Conservation (phyloP, 1,284 basidiomycete species). For the Waitea zeae region DNA sequence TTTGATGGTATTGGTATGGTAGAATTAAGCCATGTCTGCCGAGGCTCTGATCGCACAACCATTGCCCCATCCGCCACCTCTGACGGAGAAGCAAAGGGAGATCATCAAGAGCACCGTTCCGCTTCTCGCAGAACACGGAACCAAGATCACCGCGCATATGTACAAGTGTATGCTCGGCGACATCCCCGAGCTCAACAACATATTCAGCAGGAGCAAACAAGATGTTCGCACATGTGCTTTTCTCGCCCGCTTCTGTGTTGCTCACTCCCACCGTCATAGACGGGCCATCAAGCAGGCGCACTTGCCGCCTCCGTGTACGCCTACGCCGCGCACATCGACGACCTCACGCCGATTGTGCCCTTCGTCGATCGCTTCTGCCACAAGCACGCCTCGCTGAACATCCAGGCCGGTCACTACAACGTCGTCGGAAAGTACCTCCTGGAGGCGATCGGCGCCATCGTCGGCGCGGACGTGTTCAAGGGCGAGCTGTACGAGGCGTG, state of each 20-base stretch:
- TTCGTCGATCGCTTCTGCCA: slow-evolving; percentile 12
- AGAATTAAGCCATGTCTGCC: too few species aligned
- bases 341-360: slow-evolving; percentile 11
- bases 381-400: slow-evolving; percentile 12
- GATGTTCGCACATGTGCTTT: slow-evolving; percentile 6
- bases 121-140: slow-evolving; percentile 10
- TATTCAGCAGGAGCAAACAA: slow-evolving; percentile 12
- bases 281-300: slow-evolving; percentile 9
- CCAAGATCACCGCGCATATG: slow-evolving; percentile 9
- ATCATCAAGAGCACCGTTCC: slow-evolving; percentile 11
- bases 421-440: slow-evolving; percentile 11
- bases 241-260: neutral
- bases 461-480: slow-evolving; percentile 9
- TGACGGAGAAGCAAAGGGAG: slow-evolving; percentile 11
- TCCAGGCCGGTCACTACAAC: slow-evolving; percentile 10
- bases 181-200: slow-evolving; percentile 10
- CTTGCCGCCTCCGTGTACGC: slow-evolving; percentile 11
- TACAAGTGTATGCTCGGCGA: slow-evolving; percentile 11
- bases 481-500: slow-evolving; percentile 12
- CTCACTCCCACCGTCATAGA: slow-evolving; percentile 1
- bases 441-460: slow-evolving; percentile 9
- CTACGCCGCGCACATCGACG: slow-evolving; percentile 12
- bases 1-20: too few species aligned
- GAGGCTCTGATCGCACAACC: too few species aligned
- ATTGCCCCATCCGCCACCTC: slow-evolving; percentile 8